These are phyloP conservation scores for Pyrenula aspistea DNA, from an alignment of 495 filamentous ascomycete genomes.

Conservation along the genomic window DNA sequence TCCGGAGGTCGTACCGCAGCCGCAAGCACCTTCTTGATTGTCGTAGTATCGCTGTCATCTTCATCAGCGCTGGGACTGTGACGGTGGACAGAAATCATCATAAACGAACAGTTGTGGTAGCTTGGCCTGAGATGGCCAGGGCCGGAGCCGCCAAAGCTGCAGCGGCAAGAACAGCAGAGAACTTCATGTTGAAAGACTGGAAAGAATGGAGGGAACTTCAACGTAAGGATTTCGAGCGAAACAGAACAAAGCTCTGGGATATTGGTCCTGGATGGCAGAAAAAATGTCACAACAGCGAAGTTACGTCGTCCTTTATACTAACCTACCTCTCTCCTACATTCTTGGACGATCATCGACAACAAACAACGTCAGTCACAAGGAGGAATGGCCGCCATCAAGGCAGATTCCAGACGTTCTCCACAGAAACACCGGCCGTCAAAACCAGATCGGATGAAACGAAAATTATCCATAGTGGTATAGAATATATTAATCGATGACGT, in stretches of 20 bases:
- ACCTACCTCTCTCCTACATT: too few species aligned
- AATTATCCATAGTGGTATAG: neutral
- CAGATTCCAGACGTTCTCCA: too few species aligned
- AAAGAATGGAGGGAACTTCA: too few species aligned
- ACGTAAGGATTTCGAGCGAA: too few species aligned
- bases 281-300: too few species aligned
- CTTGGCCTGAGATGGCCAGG: neutral
- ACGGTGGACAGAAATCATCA: neutral
- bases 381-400: too few species aligned
- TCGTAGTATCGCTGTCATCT: conserved; percentile 20
- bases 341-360: too few species aligned
- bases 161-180: neutral
- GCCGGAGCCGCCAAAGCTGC: neutral
- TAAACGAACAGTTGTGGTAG: neutral
- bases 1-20: conserved; percentile 14
- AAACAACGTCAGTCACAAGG: too few species aligned
- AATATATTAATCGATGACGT: neutral
- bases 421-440: too few species aligned
- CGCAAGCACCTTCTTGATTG: conserved; percentile 20
- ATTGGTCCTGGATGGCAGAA: too few species aligned
- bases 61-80: neutral
- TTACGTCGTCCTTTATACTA: too few species aligned
- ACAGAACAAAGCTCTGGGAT: too few species aligned
- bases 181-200: neutral
- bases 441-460: neutral